Conservation (phyloP, 1,284 basidiomycete genomes). For the Cutaneotrichosporon dermatis region DNA sequence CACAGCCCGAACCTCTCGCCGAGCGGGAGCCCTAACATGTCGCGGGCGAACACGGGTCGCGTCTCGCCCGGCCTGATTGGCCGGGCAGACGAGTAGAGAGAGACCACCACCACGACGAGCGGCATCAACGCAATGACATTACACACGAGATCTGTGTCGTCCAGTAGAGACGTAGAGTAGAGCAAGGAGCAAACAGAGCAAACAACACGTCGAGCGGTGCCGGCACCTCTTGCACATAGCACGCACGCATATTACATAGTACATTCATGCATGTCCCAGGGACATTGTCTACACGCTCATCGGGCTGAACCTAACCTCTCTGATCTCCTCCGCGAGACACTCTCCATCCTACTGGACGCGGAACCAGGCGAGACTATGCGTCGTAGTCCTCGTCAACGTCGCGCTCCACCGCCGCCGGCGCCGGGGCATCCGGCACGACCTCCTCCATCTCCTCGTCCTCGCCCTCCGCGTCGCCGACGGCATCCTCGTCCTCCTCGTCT, state of each 20-base stretch:
- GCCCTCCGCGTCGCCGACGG: slow-evolving; percentile 20
- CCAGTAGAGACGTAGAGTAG: neutral
- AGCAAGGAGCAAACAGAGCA: too few species aligned
- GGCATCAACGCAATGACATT: neutral
- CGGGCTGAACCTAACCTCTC: neutral
- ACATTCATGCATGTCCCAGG: neutral
- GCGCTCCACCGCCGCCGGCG: slow-evolving; percentile 14
- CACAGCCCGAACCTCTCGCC: slow-evolving; percentile 1
- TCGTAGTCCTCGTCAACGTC: slow-evolving; percentile 47
- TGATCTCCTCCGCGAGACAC: neutral
- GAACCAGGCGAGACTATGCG: slow-evolving; percentile 13
- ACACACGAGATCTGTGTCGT: neutral
- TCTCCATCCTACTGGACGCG: too few species aligned
- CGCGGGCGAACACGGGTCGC: neutral
- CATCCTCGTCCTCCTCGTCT: slow-evolving; percentile 21
- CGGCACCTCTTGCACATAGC: neutral
- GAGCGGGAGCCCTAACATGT: neutral
- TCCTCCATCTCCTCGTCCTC: slow-evolving; percentile 42
- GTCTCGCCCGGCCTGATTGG: neutral
- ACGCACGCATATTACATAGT: neutral
- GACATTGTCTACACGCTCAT: neutral
- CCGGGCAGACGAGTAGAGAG: neutral
- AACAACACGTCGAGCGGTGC: neutral
- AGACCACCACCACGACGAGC: too few species aligned
- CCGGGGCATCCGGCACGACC: slow-evolving; percentile 20